phyloP scores from a whole-genome alignment of 805 yeast species.

The Sporopachydermia quercuum region DNA sequence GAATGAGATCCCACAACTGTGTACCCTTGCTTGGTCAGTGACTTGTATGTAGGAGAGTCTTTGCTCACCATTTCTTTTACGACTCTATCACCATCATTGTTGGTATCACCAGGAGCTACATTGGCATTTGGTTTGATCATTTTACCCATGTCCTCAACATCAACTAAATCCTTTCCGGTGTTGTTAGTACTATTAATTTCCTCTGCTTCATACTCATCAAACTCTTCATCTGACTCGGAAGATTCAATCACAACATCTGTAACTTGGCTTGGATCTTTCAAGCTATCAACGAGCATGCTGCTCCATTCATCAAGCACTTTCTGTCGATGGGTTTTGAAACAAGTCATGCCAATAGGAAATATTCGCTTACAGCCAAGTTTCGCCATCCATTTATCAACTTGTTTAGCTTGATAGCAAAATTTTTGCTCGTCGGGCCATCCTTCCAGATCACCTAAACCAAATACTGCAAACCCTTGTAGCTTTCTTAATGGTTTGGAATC shows the following conservation, averaged over 20 bases:
- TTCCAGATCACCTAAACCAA: slow-evolving; percentile 81
- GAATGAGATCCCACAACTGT: slow-evolving; percentile 89
- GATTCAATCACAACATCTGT: slow-evolving; percentile 52
- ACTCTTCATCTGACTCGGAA: slow-evolving; percentile 43
- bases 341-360: slow-evolving; percentile 71
- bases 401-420: slow-evolving; percentile 74
- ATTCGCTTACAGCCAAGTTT: slow-evolving; percentile 78
- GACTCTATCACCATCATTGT: slow-evolving; percentile 14
- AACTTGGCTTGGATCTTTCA: slow-evolving; percentile 38
- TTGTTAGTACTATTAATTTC: slow-evolving; percentile 16
- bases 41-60: slow-evolving; percentile 76
- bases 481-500: slow-evolving; percentile 64
- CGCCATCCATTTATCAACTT: slow-evolving; percentile 61
- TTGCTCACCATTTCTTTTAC: slow-evolving; percentile 79
- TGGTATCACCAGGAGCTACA: slow-evolving; percentile 7
- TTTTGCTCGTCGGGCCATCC: slow-evolving; percentile 53
- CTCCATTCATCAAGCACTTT: slow-evolving; percentile 53
- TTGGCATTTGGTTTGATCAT: slow-evolving; percentile 22
- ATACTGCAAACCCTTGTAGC: slow-evolving; percentile 66
- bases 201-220: slow-evolving; percentile 25
- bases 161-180: slow-evolving; percentile 38
- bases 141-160: slow-evolving; percentile 80
- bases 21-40: slow-evolving; percentile 85
- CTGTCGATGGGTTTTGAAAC: slow-evolving; percentile 55
- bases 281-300: slow-evolving; percentile 37